Conservation (phyloP, 495 filamentous ascomycete genomes). For the Hyaloscypha variabilis region DNA sequence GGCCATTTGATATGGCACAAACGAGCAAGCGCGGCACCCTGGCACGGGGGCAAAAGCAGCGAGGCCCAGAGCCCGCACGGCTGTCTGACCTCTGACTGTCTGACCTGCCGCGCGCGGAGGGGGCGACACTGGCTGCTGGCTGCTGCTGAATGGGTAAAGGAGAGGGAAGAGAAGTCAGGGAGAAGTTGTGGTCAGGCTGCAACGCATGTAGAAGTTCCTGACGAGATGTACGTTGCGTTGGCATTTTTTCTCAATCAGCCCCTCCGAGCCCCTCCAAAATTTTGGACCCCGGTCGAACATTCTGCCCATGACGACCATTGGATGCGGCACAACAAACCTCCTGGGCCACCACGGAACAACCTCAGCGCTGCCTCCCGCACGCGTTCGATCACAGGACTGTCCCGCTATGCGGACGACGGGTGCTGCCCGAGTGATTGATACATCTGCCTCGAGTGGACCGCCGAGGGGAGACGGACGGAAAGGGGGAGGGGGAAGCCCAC, state of each 20-base stretch:
- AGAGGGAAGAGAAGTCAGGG: neutral
- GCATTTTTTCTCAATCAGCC: slow-evolving; percentile 12
- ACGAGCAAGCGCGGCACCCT: slow-evolving; percentile 30
- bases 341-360: neutral
- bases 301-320: neutral
- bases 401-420: neutral
- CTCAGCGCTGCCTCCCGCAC: neutral
- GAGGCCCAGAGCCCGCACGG: neutral
- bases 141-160: neutral
- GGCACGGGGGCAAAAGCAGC: slow-evolving; percentile 24
- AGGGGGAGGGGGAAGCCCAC: neutral
- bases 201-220: slow-evolving; percentile 25
- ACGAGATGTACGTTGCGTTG: slow-evolving; percentile 9
- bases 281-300: neutral
- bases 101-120: slow-evolving; percentile 11
- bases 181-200: slow-evolving; percentile 23
- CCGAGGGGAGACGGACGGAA: neutral
- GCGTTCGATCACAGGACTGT: slow-evolving; percentile 1
- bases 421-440: neutral
- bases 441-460: neutral
- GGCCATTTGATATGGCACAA: slow-evolving; percentile 27
- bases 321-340: neutral
- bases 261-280: slow-evolving; percentile 11
- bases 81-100: slow-evolving; percentile 12
- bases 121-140: neutral